Percentiles rank a stretch among this genome's conserved stretches.
Conservation (phyloP, 345 rosid species). For the Arabis alpina region DNA sequence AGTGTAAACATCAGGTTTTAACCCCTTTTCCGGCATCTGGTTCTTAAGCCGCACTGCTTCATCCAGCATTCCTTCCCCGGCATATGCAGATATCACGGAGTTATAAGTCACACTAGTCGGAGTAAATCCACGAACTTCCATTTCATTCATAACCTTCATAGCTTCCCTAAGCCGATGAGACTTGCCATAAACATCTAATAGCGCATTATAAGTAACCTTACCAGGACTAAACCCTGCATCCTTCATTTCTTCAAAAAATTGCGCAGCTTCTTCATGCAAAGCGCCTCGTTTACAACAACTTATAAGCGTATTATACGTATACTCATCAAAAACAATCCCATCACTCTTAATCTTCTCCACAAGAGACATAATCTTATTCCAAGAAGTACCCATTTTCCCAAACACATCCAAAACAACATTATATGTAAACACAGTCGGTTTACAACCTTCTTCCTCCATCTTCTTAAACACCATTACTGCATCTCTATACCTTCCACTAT, state of each 20-base stretch:
- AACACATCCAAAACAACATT: slow-evolving; percentile 81
- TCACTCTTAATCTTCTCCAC: slow-evolving; percentile 66
- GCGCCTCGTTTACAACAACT: slow-evolving; percentile 85
- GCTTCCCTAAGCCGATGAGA: slow-evolving; percentile 87
- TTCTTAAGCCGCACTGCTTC: slow-evolving; percentile 82
- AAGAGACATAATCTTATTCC: slow-evolving; percentile 71
- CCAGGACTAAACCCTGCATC: slow-evolving; percentile 73
- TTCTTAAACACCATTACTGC: slow-evolving; percentile 72
- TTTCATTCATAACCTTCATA: slow-evolving; percentile 77
- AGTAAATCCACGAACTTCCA: slow-evolving; percentile 70
- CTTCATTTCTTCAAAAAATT: slow-evolving; percentile 75
- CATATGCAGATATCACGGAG: slow-evolving; percentile 85
- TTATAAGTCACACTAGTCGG: slow-evolving; percentile 82
- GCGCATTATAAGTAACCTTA: slow-evolving; percentile 79
- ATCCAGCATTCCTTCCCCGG: slow-evolving; percentile 70
- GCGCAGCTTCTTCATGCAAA: slow-evolving; percentile 79
- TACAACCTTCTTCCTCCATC: slow-evolving; percentile 88
- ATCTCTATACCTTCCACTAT: slow-evolving; percentile 82
- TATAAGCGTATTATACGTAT: slow-evolving; percentile 87
- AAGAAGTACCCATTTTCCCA: slow-evolving; percentile 98
- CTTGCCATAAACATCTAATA: slow-evolving; percentile 89
- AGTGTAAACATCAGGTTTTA: slow-evolving; percentile 91
- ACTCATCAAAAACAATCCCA: slow-evolving; percentile 68
- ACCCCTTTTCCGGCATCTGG: slow-evolving; percentile 72
- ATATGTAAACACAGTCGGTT: slow-evolving; percentile 84